Evolutionary conservation across 1,284 basidiomycete genomes (phyloP), one percentile per base, ranked within the genome.

Genomic region (Naganishia albida): DNA sequence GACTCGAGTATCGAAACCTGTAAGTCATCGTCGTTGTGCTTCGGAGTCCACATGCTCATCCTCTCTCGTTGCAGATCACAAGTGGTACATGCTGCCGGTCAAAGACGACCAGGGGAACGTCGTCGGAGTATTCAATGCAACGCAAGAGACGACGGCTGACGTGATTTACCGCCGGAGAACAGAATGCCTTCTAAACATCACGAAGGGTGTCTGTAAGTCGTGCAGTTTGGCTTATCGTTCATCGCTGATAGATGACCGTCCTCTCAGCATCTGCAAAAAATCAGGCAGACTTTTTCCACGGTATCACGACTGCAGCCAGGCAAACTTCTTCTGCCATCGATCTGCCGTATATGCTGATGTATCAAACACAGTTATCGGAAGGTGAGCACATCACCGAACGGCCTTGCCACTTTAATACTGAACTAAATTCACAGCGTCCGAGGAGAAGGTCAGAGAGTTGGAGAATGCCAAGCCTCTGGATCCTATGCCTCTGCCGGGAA

Each of bases 1-100:
- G 52, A 42, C 10, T 42, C 51, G 23, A 65, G 25, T 16, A 52
- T 65, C 16, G 63, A 65, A 30, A 65, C 63, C 3, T 65, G 55
- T 65, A 26, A 25, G 57, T 59, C 20, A 2, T 25, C 20, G n/a
- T 8, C 23, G 13, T 23, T 42, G 18, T 25, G 7, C 15, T 10
- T 34, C 10, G 34, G 10, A 34, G 25, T 7, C 7, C 51, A 13
- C 18, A 16, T 50, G 23, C 13, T 28, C 10, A 50, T 15, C 18
- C 15, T 39, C 46, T 23, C 10, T n/a, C 10, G 16, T 2, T 6
- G 20, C 20, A 64, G 62, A 64, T 20, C 63, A 65, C 40, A 54
- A 28, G 34, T 48, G 46, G 46, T 42, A n/a, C 28, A 49, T 65
- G 48, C 15, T 65, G 44, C 63, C 63, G 10, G 53, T 65, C 46